A percentile compares a stretch with the other conserved stretches of the same genome.
Evolutionary conservation across 2,329 filamentous ascomycete genomes (phyloP).

Genomic region (Hysterium pulicare): DNA sequence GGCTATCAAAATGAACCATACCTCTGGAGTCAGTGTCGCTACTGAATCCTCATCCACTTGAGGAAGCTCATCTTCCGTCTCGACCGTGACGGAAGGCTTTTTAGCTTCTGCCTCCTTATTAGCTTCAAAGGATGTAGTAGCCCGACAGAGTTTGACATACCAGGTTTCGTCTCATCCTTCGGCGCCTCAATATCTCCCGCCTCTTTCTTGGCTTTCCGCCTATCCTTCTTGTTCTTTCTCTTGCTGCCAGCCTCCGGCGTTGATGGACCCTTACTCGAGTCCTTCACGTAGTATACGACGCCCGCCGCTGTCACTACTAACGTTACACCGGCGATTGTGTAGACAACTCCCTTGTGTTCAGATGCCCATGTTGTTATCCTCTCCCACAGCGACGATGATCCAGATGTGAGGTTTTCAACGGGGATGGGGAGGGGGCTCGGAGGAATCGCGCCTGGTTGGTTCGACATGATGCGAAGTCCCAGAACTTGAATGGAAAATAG

Average conservation of each 20-base stretch:
- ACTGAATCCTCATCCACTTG: conserved; percentile 48
- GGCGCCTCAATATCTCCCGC: conserved; percentile 52
- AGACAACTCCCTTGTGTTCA: conserved; percentile 92
- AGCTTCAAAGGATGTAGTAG: conserved; percentile 7
- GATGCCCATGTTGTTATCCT: conserved; percentile 87
- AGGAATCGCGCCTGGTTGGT: conserved; percentile 23
- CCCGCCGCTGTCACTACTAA: conserved; percentile 88
- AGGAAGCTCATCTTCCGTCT: conserved; percentile 46
- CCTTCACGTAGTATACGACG: conserved; percentile 81
- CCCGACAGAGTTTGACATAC: conserved; percentile 15
- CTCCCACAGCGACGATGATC: conserved; percentile 76
- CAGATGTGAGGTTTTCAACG: conserved; percentile 39
- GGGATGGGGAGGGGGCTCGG: conserved; percentile 34
- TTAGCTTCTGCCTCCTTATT: conserved; percentile 24
- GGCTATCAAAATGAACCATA: conserved; percentile 14
- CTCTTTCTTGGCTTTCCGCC: conserved; percentile 79
- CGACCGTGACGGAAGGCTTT: conserved; percentile 35
- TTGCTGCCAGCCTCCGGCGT: conserved; percentile 42
- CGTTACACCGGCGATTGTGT: conserved; percentile 92
- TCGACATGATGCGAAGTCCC: conserved; percentile 23
- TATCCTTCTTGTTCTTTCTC: conserved; percentile 86
- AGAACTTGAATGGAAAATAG: conserved; percentile 2
- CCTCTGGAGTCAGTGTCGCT: conserved; percentile 42
- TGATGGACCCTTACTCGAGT: conserved; percentile 47
- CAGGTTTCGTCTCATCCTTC: conserved; percentile 32